These are phyloP conservation scores for Hypoxylon fuscum DNA, from an alignment of 495 filamentous ascomycete species.

Conservation along the genomic window DNA sequence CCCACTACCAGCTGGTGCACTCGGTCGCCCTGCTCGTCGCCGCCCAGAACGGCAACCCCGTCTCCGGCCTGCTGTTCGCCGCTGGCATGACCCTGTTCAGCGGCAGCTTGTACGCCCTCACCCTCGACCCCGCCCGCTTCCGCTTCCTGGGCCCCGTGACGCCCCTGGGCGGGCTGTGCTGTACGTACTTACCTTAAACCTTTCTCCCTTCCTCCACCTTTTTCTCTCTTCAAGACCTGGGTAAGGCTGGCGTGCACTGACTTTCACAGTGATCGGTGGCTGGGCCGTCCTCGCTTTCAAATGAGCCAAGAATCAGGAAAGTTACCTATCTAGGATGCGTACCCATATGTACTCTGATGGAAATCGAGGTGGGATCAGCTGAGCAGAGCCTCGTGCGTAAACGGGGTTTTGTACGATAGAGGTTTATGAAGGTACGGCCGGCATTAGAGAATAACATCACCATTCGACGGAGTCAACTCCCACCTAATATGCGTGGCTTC, in stretches of 20 bases:
- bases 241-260: not conserved
- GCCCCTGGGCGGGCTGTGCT: slow-evolving; percentile 66
- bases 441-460: too few species aligned
- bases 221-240: not conserved
- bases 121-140: slow-evolving; percentile 64
- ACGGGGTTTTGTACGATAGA: not conserved
- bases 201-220: not conserved
- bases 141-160: slow-evolving; percentile 66
- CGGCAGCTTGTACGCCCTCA: slow-evolving; percentile 67
- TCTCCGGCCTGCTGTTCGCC: slow-evolving; percentile 52
- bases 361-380: too few species aligned
- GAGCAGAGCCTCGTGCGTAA: not conserved
- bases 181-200: slow-evolving; percentile 34
- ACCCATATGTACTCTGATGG: too few species aligned
- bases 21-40: slow-evolving; percentile 64
- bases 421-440: too few species aligned
- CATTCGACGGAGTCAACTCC: too few species aligned
- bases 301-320: not conserved
- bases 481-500: not conserved
- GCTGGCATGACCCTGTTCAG: slow-evolving; percentile 66
- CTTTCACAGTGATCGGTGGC: slow-evolving; percentile 37
- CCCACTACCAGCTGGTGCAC: slow-evolving; percentile 72
- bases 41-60: slow-evolving; percentile 44
- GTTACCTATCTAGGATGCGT: too few species aligned
- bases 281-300: slow-evolving; percentile 40